Conservation (phyloP, 2,329 filamentous ascomycete species). For the Ciborinia camelliae region DNA sequence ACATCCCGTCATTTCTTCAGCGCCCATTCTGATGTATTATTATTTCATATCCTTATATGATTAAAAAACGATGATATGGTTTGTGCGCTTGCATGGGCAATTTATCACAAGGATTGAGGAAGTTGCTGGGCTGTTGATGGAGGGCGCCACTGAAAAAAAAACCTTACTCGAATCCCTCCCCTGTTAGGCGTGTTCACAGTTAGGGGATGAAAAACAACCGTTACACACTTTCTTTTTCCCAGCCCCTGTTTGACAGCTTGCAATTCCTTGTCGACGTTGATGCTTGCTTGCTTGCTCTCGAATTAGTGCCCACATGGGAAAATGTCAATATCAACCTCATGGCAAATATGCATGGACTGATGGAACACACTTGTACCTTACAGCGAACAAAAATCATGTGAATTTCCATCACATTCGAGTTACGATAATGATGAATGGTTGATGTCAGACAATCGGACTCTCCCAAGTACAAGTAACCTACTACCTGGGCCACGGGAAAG, state of each 20-base stretch:
- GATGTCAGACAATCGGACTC: conserved; percentile 16
- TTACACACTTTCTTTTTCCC: conserved; percentile 18
- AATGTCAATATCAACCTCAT: conserved; percentile 31
- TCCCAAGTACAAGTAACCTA: not conserved
- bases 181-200: conserved; percentile 13
- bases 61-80: conserved; percentile 15
- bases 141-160: conserved; percentile 20
- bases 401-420: not conserved
- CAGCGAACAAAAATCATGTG: conserved; percentile 20
- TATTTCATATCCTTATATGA: conserved; percentile 5
- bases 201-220: conserved; percentile 11
- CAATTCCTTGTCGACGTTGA: conserved; percentile 18
- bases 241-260: conserved; percentile 29
- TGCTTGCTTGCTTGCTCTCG: conserved; percentile 10
- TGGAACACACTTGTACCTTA: conserved; percentile 21
- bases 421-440: not conserved
- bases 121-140: conserved; percentile 10
- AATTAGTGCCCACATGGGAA: conserved; percentile 25
- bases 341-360: conserved; percentile 15
- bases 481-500: conserved; percentile 21
- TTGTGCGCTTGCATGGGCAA: conserved; percentile 23
- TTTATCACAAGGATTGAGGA: conserved; percentile 21
- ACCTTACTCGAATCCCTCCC: not conserved
- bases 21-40: not conserved
- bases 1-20: conserved; percentile 16